These are phyloP conservation scores for Fusarium acutatum DNA, from an alignment of 2,329 filamentous ascomycete genomes.

Conservation along the genomic window DNA sequence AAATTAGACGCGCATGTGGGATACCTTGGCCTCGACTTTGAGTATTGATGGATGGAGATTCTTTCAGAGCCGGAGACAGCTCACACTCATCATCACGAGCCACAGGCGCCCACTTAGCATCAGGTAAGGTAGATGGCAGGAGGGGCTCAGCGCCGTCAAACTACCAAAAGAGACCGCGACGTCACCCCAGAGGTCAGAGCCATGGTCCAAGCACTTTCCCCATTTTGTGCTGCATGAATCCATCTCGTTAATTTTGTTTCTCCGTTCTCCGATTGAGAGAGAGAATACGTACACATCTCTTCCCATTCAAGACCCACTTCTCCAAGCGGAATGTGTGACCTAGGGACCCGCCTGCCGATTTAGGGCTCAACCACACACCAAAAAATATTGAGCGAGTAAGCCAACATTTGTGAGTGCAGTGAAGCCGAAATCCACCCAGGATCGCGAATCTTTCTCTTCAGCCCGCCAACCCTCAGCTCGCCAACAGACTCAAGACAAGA, in stretches of 20 bases:
- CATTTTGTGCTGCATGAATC: neutral
- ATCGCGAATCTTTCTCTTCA: constrained; percentile 45
- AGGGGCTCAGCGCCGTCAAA: constrained; percentile 25
- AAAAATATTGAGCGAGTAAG: constrained; percentile 42
- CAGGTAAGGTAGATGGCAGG: neutral
- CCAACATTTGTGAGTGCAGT: constrained; percentile 32
- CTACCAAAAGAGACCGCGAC: constrained; percentile 23
- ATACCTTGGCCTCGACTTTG: neutral
- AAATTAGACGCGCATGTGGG: neutral
- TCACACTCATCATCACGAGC: constrained; percentile 31
- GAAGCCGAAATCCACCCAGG: constrained; percentile 42
- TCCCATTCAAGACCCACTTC: neutral
- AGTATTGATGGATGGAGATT: neutral
- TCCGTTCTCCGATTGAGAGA: constrained; percentile 16
- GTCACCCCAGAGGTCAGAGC: constrained; percentile 23
- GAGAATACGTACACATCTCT: neutral
- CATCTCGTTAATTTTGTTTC: constrained; percentile 21
- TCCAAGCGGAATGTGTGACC: constrained; percentile 8
- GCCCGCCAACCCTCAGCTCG: constrained; percentile 50
- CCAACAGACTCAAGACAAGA: constrained; percentile 40
- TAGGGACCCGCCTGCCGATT: constrained; percentile 26
- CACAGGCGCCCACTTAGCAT: constrained; percentile 2
- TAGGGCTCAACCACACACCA: constrained; percentile 49
- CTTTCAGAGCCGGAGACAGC: constrained; percentile 1
- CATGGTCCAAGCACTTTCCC: constrained; percentile 32